Evolutionary conservation across 1,284 basidiomycete species (phyloP), one percentile per base, ranked within the genome.

Genomic region (Amylostereum areolatum): DNA sequence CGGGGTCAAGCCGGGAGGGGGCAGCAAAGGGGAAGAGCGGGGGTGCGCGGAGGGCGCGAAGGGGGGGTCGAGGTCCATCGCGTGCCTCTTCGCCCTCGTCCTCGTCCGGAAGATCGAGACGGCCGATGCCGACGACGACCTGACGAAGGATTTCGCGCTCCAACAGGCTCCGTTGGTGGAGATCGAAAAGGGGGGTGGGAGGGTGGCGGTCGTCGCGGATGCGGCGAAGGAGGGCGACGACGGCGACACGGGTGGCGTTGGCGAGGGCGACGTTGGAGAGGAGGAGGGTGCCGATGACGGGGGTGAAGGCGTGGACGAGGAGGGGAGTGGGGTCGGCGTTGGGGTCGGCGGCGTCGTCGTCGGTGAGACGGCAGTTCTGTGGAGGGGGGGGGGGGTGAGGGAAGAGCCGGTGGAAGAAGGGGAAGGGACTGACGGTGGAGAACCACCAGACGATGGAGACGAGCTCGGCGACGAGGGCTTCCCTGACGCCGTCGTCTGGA

Each of bases 381-480:
- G 29, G 47, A 48, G 12, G 48, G 50, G 31, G 43, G 54, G 12
- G 53, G 58, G 47, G 59, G 61, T 55, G 51, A 47, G 11, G 25
- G 18, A 8, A 35, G 12, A 3, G 18, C 32, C 12, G 27, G 2
- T 29, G 11, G 12, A 36, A 10, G 34, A 33, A 44, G 33, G 37
- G 7, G 39, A 36, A 28, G 32, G 31, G 31, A 35, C 49, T 24
- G 11, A 50, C 45, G 40, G 67, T 60, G 52, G 76, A 86, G 68
- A 96, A 98, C 84, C 91, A 97, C 93, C 93, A 97, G 56, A 97
- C 81, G 57, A 97, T 81, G 40, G 80, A 71, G 46, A 92, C 82
- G 27, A 99, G 72, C 60, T 92, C 85, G 2, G 83, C 78, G 2
- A 92, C 86, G 37, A 99, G 84, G 0, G 92, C 89, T 61, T 97